phyloP scores from a whole-genome alignment of 768 basidiomycete species.

The Rhizopogon rudus region DNA sequence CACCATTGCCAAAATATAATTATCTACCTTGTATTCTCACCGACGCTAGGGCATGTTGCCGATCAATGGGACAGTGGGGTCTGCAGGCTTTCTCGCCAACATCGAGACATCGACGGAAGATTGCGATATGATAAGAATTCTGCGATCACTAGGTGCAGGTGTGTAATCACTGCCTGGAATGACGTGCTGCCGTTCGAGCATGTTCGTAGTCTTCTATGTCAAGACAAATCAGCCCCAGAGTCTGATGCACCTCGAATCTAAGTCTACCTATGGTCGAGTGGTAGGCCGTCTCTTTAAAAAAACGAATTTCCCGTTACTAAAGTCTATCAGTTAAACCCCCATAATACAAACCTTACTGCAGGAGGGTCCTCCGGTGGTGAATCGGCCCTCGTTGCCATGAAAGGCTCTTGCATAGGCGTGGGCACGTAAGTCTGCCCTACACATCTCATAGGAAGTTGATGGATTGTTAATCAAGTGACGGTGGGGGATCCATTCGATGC shows the following conservation, averaged over 20 bases:
- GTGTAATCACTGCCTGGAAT: constrained; percentile 1
- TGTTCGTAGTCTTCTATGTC: constrained; percentile 34
- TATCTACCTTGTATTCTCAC: background rate
- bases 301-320: background rate
- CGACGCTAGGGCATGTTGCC: constrained; percentile 32
- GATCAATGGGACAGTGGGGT: constrained; percentile 36
- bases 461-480: constrained; percentile 11
- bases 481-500: constrained; percentile 35
- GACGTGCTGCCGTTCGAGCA: constrained; percentile 3
- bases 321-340: constrained; percentile 34
- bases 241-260: constrained; percentile 34
- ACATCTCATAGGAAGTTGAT: background rate
- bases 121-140: constrained; percentile 26
- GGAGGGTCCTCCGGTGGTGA: constrained; percentile 56
- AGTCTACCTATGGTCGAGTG: constrained; percentile 29
- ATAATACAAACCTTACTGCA: constrained; percentile 36
- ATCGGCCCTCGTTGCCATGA: constrained; percentile 40
- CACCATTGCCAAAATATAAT: background rate
- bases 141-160: constrained; percentile 40
- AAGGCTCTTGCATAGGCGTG: constrained; percentile 40
- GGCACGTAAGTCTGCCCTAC: constrained; percentile 27
- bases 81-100: constrained; percentile 27
- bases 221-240: constrained; percentile 40
- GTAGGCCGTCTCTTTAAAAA: constrained; percentile 5
- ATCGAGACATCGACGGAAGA: constrained; percentile 22